Evolutionary conservation across 306 rosid species (phyloP).

Genomic region (Amphicarpaea edgeworthii): DNA sequence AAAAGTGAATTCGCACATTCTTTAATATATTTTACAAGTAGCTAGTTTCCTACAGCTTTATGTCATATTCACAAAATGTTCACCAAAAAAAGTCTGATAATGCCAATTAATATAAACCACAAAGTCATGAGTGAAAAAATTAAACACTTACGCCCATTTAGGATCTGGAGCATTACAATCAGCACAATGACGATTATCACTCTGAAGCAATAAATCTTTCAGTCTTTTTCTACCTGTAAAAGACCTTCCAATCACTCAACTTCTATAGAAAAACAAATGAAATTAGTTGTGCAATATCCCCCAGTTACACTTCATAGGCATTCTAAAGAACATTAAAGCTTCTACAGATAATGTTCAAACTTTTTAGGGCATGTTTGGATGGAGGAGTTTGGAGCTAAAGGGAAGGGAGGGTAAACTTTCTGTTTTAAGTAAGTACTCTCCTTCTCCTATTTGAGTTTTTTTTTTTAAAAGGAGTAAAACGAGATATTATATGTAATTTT

Average conservation of each 20-base stretch:
- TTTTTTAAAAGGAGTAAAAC: neutral
- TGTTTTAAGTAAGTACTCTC: neutral
- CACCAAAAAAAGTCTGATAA: constrained; percentile 25
- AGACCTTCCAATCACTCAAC: constrained; percentile 44
- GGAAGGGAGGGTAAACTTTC: neutral
- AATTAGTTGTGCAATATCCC: constrained; percentile 6
- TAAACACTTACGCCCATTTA: constrained; percentile 94
- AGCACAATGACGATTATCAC: constrained; percentile 86
- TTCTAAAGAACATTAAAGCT: constrained; percentile 36
- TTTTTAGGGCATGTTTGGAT: neutral
- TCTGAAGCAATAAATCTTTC: constrained; percentile 73
- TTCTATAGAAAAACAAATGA: constrained; percentile 39
- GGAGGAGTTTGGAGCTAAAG: neutral
- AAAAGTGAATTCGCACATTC: constrained; percentile 19
- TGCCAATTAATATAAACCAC: constrained; percentile 24
- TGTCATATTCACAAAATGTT: constrained; percentile 37
- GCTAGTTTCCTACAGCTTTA: constrained; percentile 37
- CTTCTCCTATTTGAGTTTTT: neutral
- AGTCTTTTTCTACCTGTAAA: constrained; percentile 83
- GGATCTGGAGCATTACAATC: constrained; percentile 97
- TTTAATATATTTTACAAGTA: constrained; percentile 17
- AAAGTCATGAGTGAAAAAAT: constrained; percentile 4
- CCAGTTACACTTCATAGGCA: neutral
- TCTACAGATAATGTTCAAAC: neutral
- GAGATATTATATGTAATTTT: constrained; percentile 2